Conservation (phyloP, 2,329 filamentous ascomycete genomes). For the Elsinoe fawcettii region DNA sequence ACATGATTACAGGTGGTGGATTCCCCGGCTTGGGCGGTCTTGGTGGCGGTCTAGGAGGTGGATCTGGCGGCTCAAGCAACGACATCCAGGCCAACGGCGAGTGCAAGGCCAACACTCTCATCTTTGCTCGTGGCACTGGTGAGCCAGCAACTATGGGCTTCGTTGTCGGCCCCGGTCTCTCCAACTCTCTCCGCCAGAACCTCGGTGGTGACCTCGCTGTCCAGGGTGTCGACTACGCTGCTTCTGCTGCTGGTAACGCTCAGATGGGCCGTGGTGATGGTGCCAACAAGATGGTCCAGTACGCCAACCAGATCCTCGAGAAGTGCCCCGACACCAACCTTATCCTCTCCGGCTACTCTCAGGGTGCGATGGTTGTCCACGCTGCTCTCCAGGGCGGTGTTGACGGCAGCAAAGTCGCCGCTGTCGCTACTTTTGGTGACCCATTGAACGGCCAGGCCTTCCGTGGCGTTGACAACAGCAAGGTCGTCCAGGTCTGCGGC, state of each 20-base stretch:
- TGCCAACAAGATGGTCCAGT: slow-evolving; percentile 22
- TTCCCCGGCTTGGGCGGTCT: slow-evolving; percentile 4
- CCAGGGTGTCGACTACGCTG: slow-evolving; percentile 26
- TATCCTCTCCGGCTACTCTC: slow-evolving; percentile 25
- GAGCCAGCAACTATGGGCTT: slow-evolving; percentile 47
- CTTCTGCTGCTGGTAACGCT: slow-evolving; percentile 20
- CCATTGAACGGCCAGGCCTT: slow-evolving; percentile 24
- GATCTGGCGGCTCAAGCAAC: slow-evolving; percentile 11
- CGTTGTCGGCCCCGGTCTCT: slow-evolving; percentile 33
- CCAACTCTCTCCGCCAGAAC: slow-evolving; percentile 18
- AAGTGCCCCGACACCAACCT: slow-evolving; percentile 26
- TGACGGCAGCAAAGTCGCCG: slow-evolving; percentile 22
- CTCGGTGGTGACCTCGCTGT: slow-evolving; percentile 21
- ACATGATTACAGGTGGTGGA: not conserved
- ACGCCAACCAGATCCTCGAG: slow-evolving; percentile 21
- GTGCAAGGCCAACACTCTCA: slow-evolving; percentile 44
- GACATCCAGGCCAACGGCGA: slow-evolving; percentile 18
- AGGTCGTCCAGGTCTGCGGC: slow-evolving; percentile 24
- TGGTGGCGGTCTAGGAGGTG: not conserved
- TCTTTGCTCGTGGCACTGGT: slow-evolving; percentile 53
- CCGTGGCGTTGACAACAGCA: slow-evolving; percentile 21
- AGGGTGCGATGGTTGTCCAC: slow-evolving; percentile 24
- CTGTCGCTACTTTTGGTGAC: slow-evolving; percentile 25
- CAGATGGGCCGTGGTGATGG: slow-evolving; percentile 20
- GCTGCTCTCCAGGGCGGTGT: slow-evolving; percentile 20